These are phyloP conservation scores for Balansia obtecta DNA, from an alignment of 2,329 filamentous ascomycete genomes.

Conservation along the genomic window DNA sequence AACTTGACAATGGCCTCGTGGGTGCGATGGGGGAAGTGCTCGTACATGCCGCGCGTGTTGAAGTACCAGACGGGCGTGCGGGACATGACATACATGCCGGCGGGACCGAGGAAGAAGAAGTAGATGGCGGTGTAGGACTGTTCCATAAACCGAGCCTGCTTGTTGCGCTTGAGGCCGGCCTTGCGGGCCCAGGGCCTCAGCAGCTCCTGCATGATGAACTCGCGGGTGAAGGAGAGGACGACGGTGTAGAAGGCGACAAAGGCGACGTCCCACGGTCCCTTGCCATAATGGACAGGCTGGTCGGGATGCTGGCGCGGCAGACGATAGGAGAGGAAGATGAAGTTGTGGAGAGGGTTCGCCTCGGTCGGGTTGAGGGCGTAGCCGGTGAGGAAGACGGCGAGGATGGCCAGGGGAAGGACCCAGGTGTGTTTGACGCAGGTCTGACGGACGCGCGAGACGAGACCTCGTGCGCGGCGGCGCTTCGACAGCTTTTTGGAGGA, in stretches of 20 bases:
- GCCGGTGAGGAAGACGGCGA: constrained; percentile 47
- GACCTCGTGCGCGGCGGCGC: constrained; percentile 41
- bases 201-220: constrained; percentile 89
- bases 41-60: constrained; percentile 83
- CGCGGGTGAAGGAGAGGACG: constrained; percentile 82
- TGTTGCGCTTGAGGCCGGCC: constrained; percentile 60
- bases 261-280: constrained; percentile 74
- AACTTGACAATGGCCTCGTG: constrained; percentile 80
- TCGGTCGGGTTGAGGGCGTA: constrained; percentile 67
- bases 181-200: constrained; percentile 63
- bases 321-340: constrained; percentile 84
- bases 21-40: constrained; percentile 70
- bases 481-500: constrained; percentile 34
- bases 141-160: constrained; percentile 90
- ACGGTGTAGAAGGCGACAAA: constrained; percentile 85
- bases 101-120: constrained; percentile 70
- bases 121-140: constrained; percentile 91
- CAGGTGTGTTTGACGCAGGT: constrained; percentile 49
- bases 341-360: constrained; percentile 66
- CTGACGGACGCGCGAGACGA: constrained; percentile 35
- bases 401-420: constrained; percentile 54
- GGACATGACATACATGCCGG: constrained; percentile 83
- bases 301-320: constrained; percentile 36
- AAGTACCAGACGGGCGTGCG: constrained; percentile 92
- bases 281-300: constrained; percentile 62